Percentiles rank a stretch among this genome's conserved stretches.
Conservation (phyloP, 2,329 filamentous ascomycete species). For the Tothia fuscella region DNA sequence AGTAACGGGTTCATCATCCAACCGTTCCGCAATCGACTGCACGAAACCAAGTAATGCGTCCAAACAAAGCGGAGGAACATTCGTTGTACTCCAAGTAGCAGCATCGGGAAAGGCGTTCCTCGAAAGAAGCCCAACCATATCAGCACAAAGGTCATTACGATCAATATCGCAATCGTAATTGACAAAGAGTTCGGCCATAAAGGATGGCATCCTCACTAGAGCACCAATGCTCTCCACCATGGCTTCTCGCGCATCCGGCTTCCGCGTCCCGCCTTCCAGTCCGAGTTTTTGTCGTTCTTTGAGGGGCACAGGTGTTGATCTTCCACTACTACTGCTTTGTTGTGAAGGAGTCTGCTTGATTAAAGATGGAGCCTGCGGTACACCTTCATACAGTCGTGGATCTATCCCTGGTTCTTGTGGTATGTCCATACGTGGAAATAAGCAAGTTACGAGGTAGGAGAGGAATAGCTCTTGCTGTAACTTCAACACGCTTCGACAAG, state of each 20-base stretch:
- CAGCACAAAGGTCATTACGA: slow-evolving; percentile 82
- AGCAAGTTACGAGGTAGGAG: slow-evolving; percentile 84
- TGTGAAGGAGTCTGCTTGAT: slow-evolving; percentile 64
- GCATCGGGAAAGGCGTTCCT: slow-evolving; percentile 94
- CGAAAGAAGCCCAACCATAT: slow-evolving; percentile 84
- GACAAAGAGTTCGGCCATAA: slow-evolving; percentile 89
- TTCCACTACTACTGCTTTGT: slow-evolving; percentile 49
- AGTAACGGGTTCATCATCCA: slow-evolving; percentile 55
- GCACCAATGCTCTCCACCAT: slow-evolving; percentile 97
- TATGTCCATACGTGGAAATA: slow-evolving; percentile 90
- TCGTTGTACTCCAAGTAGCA: slow-evolving; percentile 97
- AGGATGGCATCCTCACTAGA: slow-evolving; percentile 81
- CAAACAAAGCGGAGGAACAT: slow-evolving; percentile 86
- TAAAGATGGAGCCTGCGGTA: slow-evolving; percentile 80
- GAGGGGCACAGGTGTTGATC: slow-evolving; percentile 79
- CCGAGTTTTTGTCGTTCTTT: slow-evolving; percentile 88
- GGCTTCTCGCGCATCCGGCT: slow-evolving; percentile 89
- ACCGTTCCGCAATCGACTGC: slow-evolving; percentile 78
- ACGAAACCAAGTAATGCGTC: slow-evolving; percentile 86
- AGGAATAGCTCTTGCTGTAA: slow-evolving; percentile 93
- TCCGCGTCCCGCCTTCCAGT: slow-evolving; percentile 79
- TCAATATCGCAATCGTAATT: slow-evolving; percentile 97
- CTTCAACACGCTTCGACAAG: slow-evolving; percentile 81
- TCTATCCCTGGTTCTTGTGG: slow-evolving; percentile 84
- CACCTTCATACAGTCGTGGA: slow-evolving; percentile 80